Evolutionary conservation across 2,329 filamentous ascomycete genomes (phyloP).

Genomic region (Macroventuria anomochaeta): DNA sequence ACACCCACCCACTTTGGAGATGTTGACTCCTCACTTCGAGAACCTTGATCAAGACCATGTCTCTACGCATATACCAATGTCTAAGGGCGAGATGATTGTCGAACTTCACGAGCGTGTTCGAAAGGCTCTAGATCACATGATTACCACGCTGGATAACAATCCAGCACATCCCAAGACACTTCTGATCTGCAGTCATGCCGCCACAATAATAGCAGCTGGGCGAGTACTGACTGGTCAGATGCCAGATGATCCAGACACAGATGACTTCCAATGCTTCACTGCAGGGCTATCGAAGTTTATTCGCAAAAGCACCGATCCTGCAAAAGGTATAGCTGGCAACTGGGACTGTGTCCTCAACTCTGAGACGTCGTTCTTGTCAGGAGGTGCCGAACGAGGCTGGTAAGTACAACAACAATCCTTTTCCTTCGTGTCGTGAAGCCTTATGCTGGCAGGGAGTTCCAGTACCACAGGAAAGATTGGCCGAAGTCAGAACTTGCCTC

Average conservation of each 20-base stretch:
- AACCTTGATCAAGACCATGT: constrained; percentile 63
- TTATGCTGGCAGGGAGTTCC: constrained; percentile 7
- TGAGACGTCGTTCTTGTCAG: constrained; percentile 80
- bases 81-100: constrained; percentile 77
- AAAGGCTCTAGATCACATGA: constrained; percentile 71
- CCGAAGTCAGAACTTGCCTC: constrained; percentile 9
- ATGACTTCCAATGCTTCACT: constrained; percentile 87
- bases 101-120: constrained; percentile 83
- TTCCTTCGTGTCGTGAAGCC: background rate
- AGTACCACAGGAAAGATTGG: constrained; percentile 19
- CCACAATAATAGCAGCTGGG: constrained; percentile 84
- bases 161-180: constrained; percentile 71
- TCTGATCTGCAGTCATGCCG: constrained; percentile 87
- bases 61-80: constrained; percentile 70
- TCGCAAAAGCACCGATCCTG: constrained; percentile 55
- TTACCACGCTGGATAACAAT: constrained; percentile 72
- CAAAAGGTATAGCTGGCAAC: constrained; percentile 71
- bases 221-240: constrained; percentile 78
- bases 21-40: constrained; percentile 72
- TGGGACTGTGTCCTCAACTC: constrained; percentile 84
- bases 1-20: constrained; percentile 68
- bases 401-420: constrained; percentile 48
- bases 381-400: constrained; percentile 89
- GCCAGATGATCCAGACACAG: constrained; percentile 72
- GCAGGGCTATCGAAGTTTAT: constrained; percentile 77